These are phyloP conservation scores for Aspergillus avenaceus DNA, from an alignment of 495 filamentous ascomycete genomes.

Conservation along the genomic window DNA sequence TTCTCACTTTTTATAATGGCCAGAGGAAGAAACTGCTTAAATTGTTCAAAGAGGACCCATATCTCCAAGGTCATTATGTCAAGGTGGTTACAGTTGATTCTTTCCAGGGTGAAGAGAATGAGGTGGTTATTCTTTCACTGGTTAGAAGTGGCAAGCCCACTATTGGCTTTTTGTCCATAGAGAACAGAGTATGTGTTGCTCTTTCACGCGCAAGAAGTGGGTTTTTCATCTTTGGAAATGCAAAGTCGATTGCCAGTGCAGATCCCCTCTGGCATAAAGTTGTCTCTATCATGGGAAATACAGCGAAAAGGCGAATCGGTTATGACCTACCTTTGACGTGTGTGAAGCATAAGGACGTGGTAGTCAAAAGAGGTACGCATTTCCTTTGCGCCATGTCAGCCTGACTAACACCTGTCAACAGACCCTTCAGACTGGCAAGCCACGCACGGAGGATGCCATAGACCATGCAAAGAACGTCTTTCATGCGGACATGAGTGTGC, in stretches of 20 bases:
- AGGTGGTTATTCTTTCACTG: constrained; percentile 76
- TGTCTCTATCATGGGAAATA: constrained; percentile 25
- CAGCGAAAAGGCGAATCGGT: constrained; percentile 25
- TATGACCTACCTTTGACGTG: constrained; percentile 37
- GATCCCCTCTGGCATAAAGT: constrained; percentile 36
- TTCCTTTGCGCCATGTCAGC: background rate
- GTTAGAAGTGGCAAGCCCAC: constrained; percentile 63
- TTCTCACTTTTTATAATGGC: constrained; percentile 90
- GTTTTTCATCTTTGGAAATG: constrained; percentile 86
- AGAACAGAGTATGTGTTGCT: constrained; percentile 83
- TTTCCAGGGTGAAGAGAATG: constrained; percentile 94
- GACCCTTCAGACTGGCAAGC: constrained; percentile 46
- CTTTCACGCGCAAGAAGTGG: constrained; percentile 82
- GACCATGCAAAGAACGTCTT: constrained; percentile 27
- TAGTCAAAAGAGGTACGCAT: constrained; percentile 19
- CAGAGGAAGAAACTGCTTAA: constrained; percentile 65
- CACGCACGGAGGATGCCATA: constrained; percentile 46
- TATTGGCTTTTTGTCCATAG: constrained; percentile 69
- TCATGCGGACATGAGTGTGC: constrained; percentile 39
- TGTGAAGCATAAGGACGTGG: constrained; percentile 30
- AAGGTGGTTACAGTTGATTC: constrained; percentile 86
- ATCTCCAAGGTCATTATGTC: constrained; percentile 45
- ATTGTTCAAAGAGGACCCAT: constrained; percentile 44
- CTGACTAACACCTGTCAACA: no score
- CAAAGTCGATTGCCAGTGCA: constrained; percentile 39